Evolutionary conservation across 345 rosid species (phyloP).

Genomic region (Atalantia buxifolia): DNA sequence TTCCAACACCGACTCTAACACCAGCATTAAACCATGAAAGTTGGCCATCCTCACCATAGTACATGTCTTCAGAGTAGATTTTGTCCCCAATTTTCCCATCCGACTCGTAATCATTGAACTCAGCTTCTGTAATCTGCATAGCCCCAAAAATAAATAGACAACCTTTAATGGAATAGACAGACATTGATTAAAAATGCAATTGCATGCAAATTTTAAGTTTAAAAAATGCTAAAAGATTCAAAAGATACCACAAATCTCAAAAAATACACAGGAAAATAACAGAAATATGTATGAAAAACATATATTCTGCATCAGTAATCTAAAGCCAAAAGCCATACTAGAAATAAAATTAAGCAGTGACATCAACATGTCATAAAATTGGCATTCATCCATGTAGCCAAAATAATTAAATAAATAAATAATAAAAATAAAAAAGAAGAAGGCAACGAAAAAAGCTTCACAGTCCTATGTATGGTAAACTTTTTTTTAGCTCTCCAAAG

Average conservation of each 20-base stretch:
- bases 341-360: background rate
- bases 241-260: background rate
- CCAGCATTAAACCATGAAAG: conserved; percentile 95
- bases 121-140: conserved; percentile 50
- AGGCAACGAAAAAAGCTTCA: background rate
- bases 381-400: background rate
- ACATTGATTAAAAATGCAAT: background rate
- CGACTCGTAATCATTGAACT: conserved; percentile 45
- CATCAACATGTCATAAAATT: background rate
- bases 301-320: background rate
- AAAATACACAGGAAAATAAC: background rate
- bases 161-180: background rate
- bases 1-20: conserved; percentile 93
- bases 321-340: background rate
- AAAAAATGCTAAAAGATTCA: background rate
- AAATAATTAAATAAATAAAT: too few species aligned
- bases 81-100: conserved; percentile 52
- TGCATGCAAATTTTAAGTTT: background rate
- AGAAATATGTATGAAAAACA: background rate
- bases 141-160: conserved; percentile 1
- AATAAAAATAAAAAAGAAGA: too few species aligned
- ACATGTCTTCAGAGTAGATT: conserved; percentile 58
- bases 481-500: background rate
- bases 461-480: background rate
- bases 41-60: conserved; percentile 78